Percentiles rank a stretch among this genome's conserved stretches.
Conservation (phyloP, 1,284 basidiomycete genomes). For the Ganoderma meredithae region DNA sequence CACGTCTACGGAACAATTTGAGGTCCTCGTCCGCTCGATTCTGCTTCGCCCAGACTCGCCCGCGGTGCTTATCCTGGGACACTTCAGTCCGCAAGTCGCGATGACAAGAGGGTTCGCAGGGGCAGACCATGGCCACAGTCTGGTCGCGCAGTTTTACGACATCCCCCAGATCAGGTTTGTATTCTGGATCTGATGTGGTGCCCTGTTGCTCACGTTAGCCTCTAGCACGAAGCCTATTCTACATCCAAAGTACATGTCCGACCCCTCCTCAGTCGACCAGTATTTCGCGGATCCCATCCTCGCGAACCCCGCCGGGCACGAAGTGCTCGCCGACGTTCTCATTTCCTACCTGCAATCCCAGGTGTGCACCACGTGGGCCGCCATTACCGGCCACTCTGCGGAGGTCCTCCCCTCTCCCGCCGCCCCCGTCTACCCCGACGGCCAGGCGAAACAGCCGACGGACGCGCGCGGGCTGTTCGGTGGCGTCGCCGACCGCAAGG, state of each 20-base stretch:
- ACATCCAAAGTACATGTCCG: conserved; percentile 82
- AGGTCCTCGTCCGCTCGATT: conserved; percentile 89
- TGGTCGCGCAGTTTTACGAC: conserved; percentile 95
- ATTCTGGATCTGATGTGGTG: neutral
- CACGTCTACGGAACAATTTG: conserved; percentile 83
- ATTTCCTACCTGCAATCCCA: conserved; percentile 89
- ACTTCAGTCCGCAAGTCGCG: conserved; percentile 89
- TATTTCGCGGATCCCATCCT: conserved; percentile 88
- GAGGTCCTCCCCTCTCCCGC: conserved; percentile 60
- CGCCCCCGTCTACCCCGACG: conserved; percentile 42
- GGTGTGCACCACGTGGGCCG: conserved; percentile 86
- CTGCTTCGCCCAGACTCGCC: conserved; percentile 89
- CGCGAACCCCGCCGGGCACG: conserved; percentile 83
- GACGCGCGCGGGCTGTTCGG: conserved; percentile 72
- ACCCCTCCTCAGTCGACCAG: conserved; percentile 71
- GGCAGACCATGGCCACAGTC: conserved; percentile 86
- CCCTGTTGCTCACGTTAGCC: neutral
- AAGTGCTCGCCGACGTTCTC: conserved; percentile 85
- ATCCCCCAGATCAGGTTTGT: conserved; percentile 85
- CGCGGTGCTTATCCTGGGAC: conserved; percentile 89
- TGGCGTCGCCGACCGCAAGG: conserved; percentile 74
- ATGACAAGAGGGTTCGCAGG: conserved; percentile 83
- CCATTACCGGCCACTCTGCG: conserved; percentile 70
- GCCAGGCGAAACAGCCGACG: conserved; percentile 45
- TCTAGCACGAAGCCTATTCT: conserved; percentile 80